Conservation (phyloP, 345 rosid genomes). For the Cardamine chenopodiifolia region DNA sequence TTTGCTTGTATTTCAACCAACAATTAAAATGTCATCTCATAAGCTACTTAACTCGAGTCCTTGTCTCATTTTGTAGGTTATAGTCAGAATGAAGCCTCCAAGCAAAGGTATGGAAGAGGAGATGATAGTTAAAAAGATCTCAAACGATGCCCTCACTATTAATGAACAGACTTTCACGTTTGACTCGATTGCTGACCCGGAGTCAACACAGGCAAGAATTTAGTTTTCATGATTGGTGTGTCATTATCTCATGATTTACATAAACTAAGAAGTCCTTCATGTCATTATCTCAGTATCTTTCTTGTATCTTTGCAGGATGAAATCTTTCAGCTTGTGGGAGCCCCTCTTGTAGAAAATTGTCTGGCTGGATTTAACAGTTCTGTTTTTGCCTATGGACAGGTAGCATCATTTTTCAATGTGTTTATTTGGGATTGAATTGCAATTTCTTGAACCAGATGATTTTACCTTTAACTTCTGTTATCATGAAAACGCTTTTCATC, state of each 20-base stretch:
- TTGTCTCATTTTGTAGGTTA: slow-evolving; percentile 54
- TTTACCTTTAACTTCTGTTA: not conserved
- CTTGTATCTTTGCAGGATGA: slow-evolving; percentile 55
- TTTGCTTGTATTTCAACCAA: not conserved
- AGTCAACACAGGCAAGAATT: slow-evolving; percentile 68
- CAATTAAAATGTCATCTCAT: not conserved
- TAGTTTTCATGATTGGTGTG: not conserved
- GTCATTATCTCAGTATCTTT: too few relatives aligned
- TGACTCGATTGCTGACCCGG: slow-evolving; percentile 80
- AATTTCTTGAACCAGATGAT: not conserved
- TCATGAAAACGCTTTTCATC: slow-evolving; percentile 33
- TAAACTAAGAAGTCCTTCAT: slow-evolving; percentile 16
- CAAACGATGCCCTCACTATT: slow-evolving; percentile 63
- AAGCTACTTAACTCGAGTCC: not conserved
- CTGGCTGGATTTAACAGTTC: slow-evolving; percentile 98
- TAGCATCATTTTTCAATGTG: slow-evolving; percentile 26
- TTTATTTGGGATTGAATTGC: not conserved
- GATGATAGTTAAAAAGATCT: slow-evolving; percentile 62
- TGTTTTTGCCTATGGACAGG: slow-evolving; percentile 99
- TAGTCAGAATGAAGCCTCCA: slow-evolving; percentile 86
- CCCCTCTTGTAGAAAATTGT: slow-evolving; percentile 93
- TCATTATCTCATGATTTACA: not conserved
- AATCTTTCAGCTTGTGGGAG: slow-evolving; percentile 84
- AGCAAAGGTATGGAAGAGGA: slow-evolving; percentile 80
- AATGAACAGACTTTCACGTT: slow-evolving; percentile 84